Percentiles rank a stretch among this genome's conserved stretches.
These are phyloP conservation scores for Daldinia grandis DNA, from an alignment of 495 filamentous ascomycete genomes.

Conservation along the genomic window DNA sequence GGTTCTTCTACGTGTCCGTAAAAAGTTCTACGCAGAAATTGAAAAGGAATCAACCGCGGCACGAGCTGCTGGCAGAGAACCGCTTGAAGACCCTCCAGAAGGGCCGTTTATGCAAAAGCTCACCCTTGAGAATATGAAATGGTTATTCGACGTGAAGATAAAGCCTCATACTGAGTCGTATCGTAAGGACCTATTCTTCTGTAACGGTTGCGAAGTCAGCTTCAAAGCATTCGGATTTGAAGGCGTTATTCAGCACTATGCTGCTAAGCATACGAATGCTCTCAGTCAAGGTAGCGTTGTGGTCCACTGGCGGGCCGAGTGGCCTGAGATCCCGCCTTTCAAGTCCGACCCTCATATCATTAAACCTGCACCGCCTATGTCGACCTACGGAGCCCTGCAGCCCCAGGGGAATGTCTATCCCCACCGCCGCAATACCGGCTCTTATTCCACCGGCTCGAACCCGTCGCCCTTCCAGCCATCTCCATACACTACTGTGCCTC, in stretches of 20 bases:
- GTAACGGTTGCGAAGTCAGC: constrained; percentile 70
- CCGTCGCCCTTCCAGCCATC: constrained; percentile 6
- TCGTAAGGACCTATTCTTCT: constrained; percentile 76
- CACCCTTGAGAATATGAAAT: constrained; percentile 86
- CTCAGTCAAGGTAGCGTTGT: constrained; percentile 73
- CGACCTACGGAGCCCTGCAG: constrained; percentile 10
- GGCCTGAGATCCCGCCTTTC: constrained; percentile 75
- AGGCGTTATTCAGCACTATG: constrained; percentile 80
- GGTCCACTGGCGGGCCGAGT: constrained; percentile 80
- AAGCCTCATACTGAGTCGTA: constrained; percentile 68
- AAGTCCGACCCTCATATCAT: constrained; percentile 9
- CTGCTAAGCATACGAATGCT: constrained; percentile 75
- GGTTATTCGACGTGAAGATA: constrained; percentile 79
- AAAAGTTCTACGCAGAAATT: constrained; percentile 67
- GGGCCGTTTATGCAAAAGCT: constrained; percentile 65
- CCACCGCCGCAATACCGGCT: background rate
- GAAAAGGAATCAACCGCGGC: constrained; percentile 58
- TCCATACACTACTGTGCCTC: constrained; percentile 6
- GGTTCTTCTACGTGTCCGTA: constrained; percentile 68
- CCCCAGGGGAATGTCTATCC: background rate
- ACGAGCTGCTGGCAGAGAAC: constrained; percentile 52
- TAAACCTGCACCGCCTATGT: background rate
- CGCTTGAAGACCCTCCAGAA: constrained; percentile 57
- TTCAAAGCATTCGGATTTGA: constrained; percentile 75
- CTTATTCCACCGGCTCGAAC: constrained; percentile 17